Base-by-base conservation (phyloP, 257 asterid genomes). In the Petrea volubilis region DNA sequence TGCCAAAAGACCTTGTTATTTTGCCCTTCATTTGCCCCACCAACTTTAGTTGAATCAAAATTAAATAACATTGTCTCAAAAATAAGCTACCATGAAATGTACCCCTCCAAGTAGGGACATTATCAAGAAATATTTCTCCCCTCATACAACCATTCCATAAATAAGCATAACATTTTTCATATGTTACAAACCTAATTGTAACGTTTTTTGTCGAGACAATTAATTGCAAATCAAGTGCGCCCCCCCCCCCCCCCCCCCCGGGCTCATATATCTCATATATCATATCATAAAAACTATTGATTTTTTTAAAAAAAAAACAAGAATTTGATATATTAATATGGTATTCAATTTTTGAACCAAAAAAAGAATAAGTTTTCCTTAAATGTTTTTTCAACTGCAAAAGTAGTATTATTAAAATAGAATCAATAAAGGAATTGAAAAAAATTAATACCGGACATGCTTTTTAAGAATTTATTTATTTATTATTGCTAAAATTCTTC, bases 51-150 rank as follows among this genome's bases (percentile, higher is more conserved):
- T 44, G 67, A 74, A 50, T 43, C 60, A 56, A 60, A 60, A 43
- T n/a, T n/a, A 67, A 64, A 50, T 7, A 38, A 60, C n/a, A n/a
- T n/a, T 64, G 52, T 65, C 20, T 62, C 67, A 64, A 24, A 70
- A 38, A 70, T 38, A 5, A 72, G 62, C 64, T 67, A 75, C 67
- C 38, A 8, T 12, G 51, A 8, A 70, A 66, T 67, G 10, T 72
- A 84, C 79, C 69, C 69, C 79, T 71, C 20, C 18, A 46, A 61
- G 73, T 66, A 47, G 83, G 81, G 88, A 80, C 76, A 63, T 20
- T 23, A 28, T 9, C 47, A 33, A 20, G 60, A 1, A 33, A 7
- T 51, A 73, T 13, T 57, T 58, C n/a, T 65, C 46, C n/a, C n/a
- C 52, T 66, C 44, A 10, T 44, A 65, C 15, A 17, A 36, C 63